phyloP scores from a whole-genome alignment of 768 basidiomycete species.

The Amanita phalloides region DNA sequence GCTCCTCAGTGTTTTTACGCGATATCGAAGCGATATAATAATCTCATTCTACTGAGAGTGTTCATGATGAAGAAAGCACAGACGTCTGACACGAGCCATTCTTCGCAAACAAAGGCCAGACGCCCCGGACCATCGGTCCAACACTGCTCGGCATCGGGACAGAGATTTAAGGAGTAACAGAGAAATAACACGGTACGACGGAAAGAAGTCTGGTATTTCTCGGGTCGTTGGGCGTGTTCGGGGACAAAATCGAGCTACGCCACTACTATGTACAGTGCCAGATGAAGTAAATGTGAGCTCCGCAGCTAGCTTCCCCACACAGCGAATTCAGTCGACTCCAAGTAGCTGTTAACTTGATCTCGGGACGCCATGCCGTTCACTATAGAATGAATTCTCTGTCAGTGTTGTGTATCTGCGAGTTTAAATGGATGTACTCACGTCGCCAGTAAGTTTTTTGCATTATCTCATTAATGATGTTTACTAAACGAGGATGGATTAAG shows the following conservation, averaged over 20 bases:
- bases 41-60: too few relatives aligned
- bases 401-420: background rate
- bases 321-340: background rate
- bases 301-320: background rate
- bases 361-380: background rate
- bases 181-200: too few relatives aligned
- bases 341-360: background rate
- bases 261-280: background rate
- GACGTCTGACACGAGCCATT: too few relatives aligned
- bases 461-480: background rate
- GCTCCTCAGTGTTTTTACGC: conserved; percentile 16
- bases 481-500: background rate
- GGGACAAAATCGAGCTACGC: too few relatives aligned
- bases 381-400: background rate
- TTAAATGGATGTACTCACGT: background rate
- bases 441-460: background rate
- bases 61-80: too few relatives aligned
- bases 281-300: background rate
- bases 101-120: too few relatives aligned
- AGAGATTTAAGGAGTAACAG: too few relatives aligned
- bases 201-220: too few relatives aligned
- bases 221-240: too few relatives aligned
- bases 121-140: too few relatives aligned
- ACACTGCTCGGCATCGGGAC: too few relatives aligned
- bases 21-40: too few relatives aligned